Evolutionary conservation across 371 early-diverging fungal species (phyloP).

Genomic region (Haplosporangium sp.): DNA sequence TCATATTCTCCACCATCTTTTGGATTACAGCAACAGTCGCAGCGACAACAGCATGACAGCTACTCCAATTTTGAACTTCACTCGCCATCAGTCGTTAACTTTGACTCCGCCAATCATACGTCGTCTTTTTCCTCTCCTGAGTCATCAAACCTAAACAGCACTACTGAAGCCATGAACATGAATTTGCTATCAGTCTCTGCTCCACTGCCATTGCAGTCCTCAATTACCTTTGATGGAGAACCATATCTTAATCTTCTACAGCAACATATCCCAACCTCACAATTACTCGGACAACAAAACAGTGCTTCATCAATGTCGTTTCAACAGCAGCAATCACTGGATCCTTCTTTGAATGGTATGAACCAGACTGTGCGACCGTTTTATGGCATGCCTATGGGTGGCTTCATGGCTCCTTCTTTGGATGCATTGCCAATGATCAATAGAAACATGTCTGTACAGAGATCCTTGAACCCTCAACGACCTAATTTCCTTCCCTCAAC

Average conservation of each 20-base stretch:
- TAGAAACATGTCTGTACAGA: neutral
- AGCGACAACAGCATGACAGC: neutral
- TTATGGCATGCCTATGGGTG: conserved; percentile 52
- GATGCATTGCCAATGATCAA: conserved; percentile 32
- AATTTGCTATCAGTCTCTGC: conserved; percentile 16
- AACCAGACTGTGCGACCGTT: conserved; percentile 35
- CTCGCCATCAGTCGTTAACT: conserved; percentile 5
- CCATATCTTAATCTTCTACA: conserved; percentile 31
- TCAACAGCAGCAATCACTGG: conserved; percentile 31
- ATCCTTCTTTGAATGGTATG: conserved; percentile 4
- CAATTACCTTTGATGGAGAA: conserved; percentile 17
- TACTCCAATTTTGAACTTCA: conserved; percentile 23
- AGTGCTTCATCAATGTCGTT: conserved; percentile 14
- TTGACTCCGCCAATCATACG: conserved; percentile 18
- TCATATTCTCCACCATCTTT: neutral
- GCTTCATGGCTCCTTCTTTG: conserved; percentile 44
- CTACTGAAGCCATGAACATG: conserved; percentile 20
- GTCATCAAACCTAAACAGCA: conserved; percentile 9
- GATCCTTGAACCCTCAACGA: neutral
- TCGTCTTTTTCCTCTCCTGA: conserved; percentile 28
- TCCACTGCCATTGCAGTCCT: conserved; percentile 19
- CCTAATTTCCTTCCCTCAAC: conserved; percentile 3
- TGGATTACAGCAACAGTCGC: conserved; percentile 22
- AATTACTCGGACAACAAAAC: conserved; percentile 18
- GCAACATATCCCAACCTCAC: conserved; percentile 34